Evolutionary conservation across 2,329 filamentous ascomycete genomes (phyloP), one percentile per base, ranked within the genome.

Genomic region (Ophiostoma ips): DNA sequence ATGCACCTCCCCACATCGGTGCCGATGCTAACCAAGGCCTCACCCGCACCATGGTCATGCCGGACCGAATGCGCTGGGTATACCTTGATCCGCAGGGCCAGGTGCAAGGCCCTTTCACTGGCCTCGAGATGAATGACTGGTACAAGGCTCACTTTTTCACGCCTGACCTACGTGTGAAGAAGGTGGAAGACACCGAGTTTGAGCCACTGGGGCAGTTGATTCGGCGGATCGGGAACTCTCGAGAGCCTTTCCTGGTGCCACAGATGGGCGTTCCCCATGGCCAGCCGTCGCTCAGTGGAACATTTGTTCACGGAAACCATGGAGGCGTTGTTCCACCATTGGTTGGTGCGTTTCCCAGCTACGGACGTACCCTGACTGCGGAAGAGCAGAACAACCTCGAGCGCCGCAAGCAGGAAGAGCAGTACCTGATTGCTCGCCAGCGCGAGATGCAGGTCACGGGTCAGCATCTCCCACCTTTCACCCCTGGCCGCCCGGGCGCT

Each of bases 111-210:
- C 92, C 92, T 0, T 98, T 92, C 68, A 95, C 88, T 36, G 92
- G 92, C 1, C 70, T 98, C 46, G 92, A 98, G 66, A 98, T 98
- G 92, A 94, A 98, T 58, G 94, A 98, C 60, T 98, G 92, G 92
- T 98, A 96, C 68, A 96, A 96, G 64, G 90, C 89, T 35, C 89
- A 90, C 43, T 98, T 96, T 69, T 98, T 98, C 67, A 94, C 87
- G 0, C 83, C 90, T 0, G 90, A 98, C 59, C 73, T 98, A 18
- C 79, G 94, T 40, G 92, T 98, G 31, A 95, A 94, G 70, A 95
- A 95, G 63, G 73, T 90, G 5, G 92, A 98, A 63, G 92, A 98
- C 60, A 72, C 75, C 0, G 90, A 98, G 46, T 98, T 95, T 59
- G 92, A 98, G 64, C 92, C 90, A 12, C 71, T 98, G 10, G 92